A percentile compares a stretch with the other conserved stretches of the same genome.
These are phyloP conservation scores for Pulveroboletus sp. DNA, from an alignment of 1,284 basidiomycete species.

Conservation along the genomic window DNA sequence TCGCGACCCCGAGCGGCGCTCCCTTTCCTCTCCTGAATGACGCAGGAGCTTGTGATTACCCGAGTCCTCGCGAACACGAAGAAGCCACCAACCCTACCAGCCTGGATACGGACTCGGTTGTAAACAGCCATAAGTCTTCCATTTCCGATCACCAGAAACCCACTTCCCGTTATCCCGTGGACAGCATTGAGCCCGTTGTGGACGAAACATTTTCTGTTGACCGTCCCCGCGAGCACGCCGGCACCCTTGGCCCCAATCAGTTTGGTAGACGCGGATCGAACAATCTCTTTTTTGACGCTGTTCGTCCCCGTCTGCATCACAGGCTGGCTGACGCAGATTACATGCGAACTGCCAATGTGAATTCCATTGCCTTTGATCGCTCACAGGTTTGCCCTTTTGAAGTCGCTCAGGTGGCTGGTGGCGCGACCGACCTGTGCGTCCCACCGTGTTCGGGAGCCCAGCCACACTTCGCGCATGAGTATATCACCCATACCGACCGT, in stretches of 20 bases:
- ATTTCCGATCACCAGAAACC: constrained; percentile 26
- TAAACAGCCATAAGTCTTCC: constrained; percentile 14
- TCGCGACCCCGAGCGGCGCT: constrained; percentile 23
- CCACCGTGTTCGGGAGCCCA: constrained; percentile 25
- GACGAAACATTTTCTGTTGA: constrained; percentile 22
- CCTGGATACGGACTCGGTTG: constrained; percentile 14
- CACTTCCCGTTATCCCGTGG: constrained; percentile 19
- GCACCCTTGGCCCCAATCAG: constrained; percentile 23
- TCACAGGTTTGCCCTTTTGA: constrained; percentile 29
- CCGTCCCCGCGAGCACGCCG: constrained; percentile 13
- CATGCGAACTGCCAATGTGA: constrained; percentile 25
- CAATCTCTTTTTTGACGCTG: constrained; percentile 34
- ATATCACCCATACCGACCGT: constrained; percentile 29
- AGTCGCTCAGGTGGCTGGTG: constrained; percentile 24
- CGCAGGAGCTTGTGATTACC: constrained; percentile 21
- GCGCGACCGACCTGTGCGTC: constrained; percentile 32
- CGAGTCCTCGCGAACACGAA: constrained; percentile 30
- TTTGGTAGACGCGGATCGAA: constrained; percentile 38
- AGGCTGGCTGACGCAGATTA: constrained; percentile 29
- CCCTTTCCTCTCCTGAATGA: constrained; percentile 39
- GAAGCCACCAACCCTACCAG: constrained; percentile 11
- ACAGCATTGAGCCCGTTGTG: constrained; percentile 19
- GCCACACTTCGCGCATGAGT: constrained; percentile 31
- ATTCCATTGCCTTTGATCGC: constrained; percentile 24
- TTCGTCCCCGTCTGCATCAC: constrained; percentile 32